Conservation (phyloP, 305 asterid species). For the Stenogyne calaminthoides region DNA sequence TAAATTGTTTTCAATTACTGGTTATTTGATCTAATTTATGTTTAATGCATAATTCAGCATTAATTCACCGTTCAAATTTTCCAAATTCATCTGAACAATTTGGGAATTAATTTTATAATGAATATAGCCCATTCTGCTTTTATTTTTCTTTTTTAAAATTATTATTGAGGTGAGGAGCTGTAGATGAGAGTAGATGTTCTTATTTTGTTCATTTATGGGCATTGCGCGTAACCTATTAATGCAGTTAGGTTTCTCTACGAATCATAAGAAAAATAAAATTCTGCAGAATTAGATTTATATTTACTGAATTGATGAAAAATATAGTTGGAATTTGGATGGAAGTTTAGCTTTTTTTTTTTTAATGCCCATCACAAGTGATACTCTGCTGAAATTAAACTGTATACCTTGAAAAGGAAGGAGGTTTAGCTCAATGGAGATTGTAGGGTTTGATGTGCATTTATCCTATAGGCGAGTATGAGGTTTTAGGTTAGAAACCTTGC, state of each 20-base stretch:
- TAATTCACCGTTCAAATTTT: not conserved
- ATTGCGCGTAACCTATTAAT: too few species aligned
- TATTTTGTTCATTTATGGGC: not conserved
- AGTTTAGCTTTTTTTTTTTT: too few species aligned
- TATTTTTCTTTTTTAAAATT: not conserved
- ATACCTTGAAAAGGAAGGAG: not conserved
- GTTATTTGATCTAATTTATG: not conserved
- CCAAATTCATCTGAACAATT: not conserved
- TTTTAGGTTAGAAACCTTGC: not conserved
- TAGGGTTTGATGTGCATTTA: not conserved
- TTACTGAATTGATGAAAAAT: not conserved
- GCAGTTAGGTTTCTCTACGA: not conserved
- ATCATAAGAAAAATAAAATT: too few species aligned
- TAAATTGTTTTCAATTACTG: not conserved
- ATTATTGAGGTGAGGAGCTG: too few species aligned
- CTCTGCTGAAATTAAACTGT: not conserved
- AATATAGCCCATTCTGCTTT: too few species aligned
- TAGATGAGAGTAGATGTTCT: not conserved
- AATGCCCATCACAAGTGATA: too few species aligned
- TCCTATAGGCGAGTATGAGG: not conserved
- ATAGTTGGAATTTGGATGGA: slow-evolving; percentile 4
- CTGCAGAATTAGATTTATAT: not conserved
- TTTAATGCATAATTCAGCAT: not conserved
- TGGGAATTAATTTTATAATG: not conserved
- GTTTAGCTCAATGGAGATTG: not conserved